Evolutionary conservation across 345 rosid genomes (phyloP).

Genomic region (Eucalyptus sp.): DNA sequence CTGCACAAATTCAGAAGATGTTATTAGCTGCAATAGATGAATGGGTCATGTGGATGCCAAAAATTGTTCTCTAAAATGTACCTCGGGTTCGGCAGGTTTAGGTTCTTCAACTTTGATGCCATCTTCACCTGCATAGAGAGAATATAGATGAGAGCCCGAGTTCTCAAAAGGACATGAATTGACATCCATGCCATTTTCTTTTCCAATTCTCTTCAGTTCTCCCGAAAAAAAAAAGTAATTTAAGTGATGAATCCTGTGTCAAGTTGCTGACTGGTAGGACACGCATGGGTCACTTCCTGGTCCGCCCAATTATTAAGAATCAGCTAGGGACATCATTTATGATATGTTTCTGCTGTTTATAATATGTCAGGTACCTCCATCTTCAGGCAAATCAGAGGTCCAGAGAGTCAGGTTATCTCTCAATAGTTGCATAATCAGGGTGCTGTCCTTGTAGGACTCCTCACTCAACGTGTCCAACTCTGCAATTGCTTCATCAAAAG

Average conservation of each 20-base stretch:
- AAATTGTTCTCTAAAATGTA: neutral
- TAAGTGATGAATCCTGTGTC: neutral
- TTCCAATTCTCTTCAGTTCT: neutral
- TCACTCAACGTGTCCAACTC: slow-evolving; percentile 94
- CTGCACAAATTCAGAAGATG: neutral
- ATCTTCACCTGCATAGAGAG: slow-evolving; percentile 55
- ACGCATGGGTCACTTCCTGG: neutral
- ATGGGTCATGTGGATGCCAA: neutral
- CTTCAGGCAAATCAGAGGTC: slow-evolving; percentile 99
- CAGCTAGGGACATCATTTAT: neutral
- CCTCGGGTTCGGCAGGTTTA: slow-evolving; percentile 67
- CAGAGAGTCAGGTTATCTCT: slow-evolving; percentile 98
- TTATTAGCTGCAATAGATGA: neutral
- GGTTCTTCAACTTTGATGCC: slow-evolving; percentile 60
- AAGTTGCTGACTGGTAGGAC: neutral
- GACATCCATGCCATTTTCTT: neutral
- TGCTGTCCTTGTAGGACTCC: slow-evolving; percentile 98
- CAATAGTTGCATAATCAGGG: slow-evolving; percentile 94
- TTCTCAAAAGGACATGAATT: neutral
- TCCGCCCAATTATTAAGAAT: neutral
- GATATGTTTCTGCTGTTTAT: neutral
- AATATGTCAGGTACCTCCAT: slow-evolving; percentile 46
- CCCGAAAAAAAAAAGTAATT: neutral
- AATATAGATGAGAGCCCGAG: neutral
- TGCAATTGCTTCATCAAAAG: slow-evolving; percentile 95